Conservation (phyloP, 1,139 yeast species). For the Blastobotrys malaysiensis region DNA sequence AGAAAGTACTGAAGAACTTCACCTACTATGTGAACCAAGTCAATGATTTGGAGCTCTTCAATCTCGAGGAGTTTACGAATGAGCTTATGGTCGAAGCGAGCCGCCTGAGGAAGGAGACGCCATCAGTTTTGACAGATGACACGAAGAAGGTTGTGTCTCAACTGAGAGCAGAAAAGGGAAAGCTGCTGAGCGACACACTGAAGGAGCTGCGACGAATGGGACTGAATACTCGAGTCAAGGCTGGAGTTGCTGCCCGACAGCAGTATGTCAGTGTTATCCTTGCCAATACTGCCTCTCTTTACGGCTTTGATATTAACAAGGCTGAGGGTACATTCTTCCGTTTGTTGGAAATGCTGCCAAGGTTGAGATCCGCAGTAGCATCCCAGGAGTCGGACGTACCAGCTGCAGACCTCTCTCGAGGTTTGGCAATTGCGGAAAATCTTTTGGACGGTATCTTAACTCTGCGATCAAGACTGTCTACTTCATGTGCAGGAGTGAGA, state of each 20-base stretch:
- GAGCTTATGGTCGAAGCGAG: slow-evolving; percentile 56
- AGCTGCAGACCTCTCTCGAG: slow-evolving; percentile 64
- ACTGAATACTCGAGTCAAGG: slow-evolving; percentile 56
- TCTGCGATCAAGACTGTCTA: slow-evolving; percentile 3
- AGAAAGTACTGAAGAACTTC: slow-evolving; percentile 35
- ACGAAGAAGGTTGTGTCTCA: slow-evolving; percentile 68
- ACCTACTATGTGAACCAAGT: slow-evolving; percentile 15
- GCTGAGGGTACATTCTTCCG: slow-evolving; percentile 61
- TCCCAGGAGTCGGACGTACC: slow-evolving; percentile 67
- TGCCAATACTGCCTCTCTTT: slow-evolving; percentile 45
- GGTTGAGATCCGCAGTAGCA: slow-evolving; percentile 61
- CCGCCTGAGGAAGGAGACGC: slow-evolving; percentile 68
- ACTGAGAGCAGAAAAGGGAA: slow-evolving; percentile 73
- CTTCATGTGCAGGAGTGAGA: background rate
- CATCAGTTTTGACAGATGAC: slow-evolving; percentile 61
- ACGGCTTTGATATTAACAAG: slow-evolving; percentile 38
- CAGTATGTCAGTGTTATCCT: slow-evolving; percentile 58
- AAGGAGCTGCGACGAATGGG: slow-evolving; percentile 74
- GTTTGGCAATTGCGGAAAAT: slow-evolving; percentile 75
- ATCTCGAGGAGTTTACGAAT: slow-evolving; percentile 48
- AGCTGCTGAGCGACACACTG: slow-evolving; percentile 68
- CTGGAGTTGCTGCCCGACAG: slow-evolving; percentile 59
- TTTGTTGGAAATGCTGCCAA: slow-evolving; percentile 72
- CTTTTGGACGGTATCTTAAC: slow-evolving; percentile 43
- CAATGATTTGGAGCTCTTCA: slow-evolving; percentile 32